Evolutionary conservation across 352 stramenopile species (phyloP), one percentile per base, ranked within the genome.

Genomic region (Peronosclerospora sorghi): DNA sequence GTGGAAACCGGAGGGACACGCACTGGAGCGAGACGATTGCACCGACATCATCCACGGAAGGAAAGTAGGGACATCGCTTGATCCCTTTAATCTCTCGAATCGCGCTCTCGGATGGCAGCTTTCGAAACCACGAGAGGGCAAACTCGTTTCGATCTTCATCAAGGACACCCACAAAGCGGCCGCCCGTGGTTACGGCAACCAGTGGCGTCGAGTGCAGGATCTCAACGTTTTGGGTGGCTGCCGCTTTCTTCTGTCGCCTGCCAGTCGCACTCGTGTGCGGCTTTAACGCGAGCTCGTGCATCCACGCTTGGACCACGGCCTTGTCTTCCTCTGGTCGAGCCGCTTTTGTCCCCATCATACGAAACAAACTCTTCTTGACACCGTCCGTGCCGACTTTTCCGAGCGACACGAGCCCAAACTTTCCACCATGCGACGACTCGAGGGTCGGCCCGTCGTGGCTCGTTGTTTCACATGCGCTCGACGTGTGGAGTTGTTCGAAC

Each of bases 1-100:
- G 58, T 1, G 72, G 52, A 38, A 88, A 90, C 0, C 74, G 75
- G 0, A 73, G 36, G n/a, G 75, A 86, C 15, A 71, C 59, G 18
- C 73, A 79, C n/a, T 73, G 68, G 13, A 81, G 45, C 12, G 71
- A 82, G 3, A 90, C 32, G 2, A 62, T 56, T 1, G 64, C 44
- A 27, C 65, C 75, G 0, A 85, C 73, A 21, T 90, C 78, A 35
- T 90, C 78, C 14, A 82, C 66, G 0, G 75, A 86, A 5, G 78
- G 67, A 36, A 73, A 74, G 37, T 88, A 90, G 0, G 65, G 67
- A 10, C 69, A 75, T 4, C 44, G 42, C 1, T 55, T 60, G 2
- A 78, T 71, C 1, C 68, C 65, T 41, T 84, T 77, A 42, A 90
- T 87, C 26, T 68, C 62, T 35, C 67, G 66, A 21, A 90, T 54